A percentile compares a stretch with the other conserved stretches of the same genome.
Conservation (phyloP, 805 yeast genomes). For the Kazachstania viticola region DNA sequence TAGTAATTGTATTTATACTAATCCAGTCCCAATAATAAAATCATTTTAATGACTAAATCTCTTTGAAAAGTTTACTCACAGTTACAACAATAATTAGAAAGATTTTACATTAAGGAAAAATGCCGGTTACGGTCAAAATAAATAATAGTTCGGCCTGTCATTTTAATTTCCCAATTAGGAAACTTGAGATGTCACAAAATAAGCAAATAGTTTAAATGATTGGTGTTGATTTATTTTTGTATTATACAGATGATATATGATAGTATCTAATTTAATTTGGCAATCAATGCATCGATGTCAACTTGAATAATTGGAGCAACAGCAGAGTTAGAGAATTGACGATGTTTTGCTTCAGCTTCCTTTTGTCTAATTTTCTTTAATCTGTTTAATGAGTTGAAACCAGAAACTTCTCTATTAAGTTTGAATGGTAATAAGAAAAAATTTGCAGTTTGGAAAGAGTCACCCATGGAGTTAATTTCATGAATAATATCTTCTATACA, state of each 20-base stretch:
- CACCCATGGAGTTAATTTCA: conserved; percentile 55
- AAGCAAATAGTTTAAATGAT: too few relatives aligned
- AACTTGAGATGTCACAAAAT: too few relatives aligned
- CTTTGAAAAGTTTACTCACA: too few relatives aligned
- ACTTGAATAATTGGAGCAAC: conserved; percentile 57
- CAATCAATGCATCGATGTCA: conserved; percentile 59
- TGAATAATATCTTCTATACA: conserved; percentile 76
- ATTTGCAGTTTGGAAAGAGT: conserved; percentile 46
- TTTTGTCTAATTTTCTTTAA: conserved; percentile 50
- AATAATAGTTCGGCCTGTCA: too few relatives aligned
- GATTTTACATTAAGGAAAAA: too few relatives aligned
- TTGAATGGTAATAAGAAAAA: conserved; percentile 61
- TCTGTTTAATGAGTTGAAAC: conserved; percentile 64
- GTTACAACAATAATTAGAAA: too few relatives aligned
- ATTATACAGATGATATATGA: neutral
- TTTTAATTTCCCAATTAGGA: too few relatives aligned
- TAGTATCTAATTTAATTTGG: conserved; percentile 41
- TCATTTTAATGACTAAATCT: too few relatives aligned
- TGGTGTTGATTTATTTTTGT: neutral
- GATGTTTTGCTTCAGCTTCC: conserved; percentile 35
- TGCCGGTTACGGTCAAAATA: too few relatives aligned
- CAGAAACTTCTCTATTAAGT: conserved; percentile 57
- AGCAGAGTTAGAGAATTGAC: conserved; percentile 44
- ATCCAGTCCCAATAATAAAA: too few relatives aligned
- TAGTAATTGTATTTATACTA: too few relatives aligned